These are phyloP conservation scores for Diplodia sapinea DNA, from an alignment of 2,329 filamentous ascomycete genomes.

Conservation along the genomic window DNA sequence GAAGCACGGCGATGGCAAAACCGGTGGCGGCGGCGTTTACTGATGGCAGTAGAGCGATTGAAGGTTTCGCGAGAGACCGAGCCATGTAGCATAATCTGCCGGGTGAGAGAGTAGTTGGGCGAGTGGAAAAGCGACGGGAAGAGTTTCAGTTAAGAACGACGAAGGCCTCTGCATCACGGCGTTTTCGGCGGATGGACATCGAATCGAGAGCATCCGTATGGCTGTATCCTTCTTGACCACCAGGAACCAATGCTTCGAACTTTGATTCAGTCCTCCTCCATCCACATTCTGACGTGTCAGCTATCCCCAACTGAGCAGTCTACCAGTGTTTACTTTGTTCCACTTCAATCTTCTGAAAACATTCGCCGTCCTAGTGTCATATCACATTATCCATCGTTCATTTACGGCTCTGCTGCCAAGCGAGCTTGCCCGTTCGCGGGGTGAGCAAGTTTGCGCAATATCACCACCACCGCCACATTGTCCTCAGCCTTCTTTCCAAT, in stretches of 20 bases:
- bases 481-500: background rate
- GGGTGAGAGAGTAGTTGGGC: background rate
- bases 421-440: background rate
- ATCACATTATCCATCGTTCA: too few species aligned
- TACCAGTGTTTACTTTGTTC: too few species aligned
- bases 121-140: background rate
- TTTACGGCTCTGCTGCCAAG: background rate
- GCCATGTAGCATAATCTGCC: background rate
- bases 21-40: background rate
- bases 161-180: background rate
- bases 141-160: background rate
- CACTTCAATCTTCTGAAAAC: too few species aligned
- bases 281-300: too few species aligned
- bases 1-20: conserved; percentile 26
- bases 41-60: background rate
- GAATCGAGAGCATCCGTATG: background rate
- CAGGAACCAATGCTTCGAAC: background rate
- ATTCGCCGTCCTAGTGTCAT: too few species aligned
- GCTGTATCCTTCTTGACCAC: background rate
- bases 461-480: background rate
- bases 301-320: background rate
- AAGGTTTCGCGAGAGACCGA: background rate
- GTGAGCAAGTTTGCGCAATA: conserved; percentile 19
- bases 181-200: background rate
- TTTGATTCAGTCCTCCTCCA: too few species aligned